Evolutionary conservation across 345 rosid genomes (phyloP).

Genomic region (Lepidium didymum): DNA sequence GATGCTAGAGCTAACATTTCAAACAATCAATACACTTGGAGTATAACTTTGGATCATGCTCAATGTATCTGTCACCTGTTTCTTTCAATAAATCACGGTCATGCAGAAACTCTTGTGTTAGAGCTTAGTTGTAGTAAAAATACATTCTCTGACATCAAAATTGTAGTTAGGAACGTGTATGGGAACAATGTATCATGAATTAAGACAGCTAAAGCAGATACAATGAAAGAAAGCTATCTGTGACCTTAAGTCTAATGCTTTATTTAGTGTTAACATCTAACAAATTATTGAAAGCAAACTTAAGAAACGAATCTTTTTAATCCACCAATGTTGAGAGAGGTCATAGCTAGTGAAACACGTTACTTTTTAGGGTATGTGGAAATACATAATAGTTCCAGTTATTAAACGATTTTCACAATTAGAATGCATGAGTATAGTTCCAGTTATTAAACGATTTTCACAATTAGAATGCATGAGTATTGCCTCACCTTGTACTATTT

Average conservation of each 20-base stretch:
- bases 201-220: background rate
- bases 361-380: too few species aligned
- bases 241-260: background rate
- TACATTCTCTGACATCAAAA: constrained; percentile 35
- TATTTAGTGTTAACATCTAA: background rate
- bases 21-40: constrained; percentile 33
- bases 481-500: too few species aligned
- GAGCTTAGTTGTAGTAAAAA: constrained; percentile 40
- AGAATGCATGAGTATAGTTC: too few species aligned
- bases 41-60: constrained; percentile 26
- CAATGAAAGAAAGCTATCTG: background rate
- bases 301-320: too few species aligned
- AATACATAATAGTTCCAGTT: too few species aligned
- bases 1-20: constrained; percentile 34
- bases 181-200: background rate
- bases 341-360: too few species aligned
- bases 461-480: too few species aligned
- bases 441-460: too few species aligned
- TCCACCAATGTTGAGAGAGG: too few species aligned
- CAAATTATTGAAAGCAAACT: background rate
- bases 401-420: too few species aligned
- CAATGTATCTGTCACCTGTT: constrained; percentile 30
- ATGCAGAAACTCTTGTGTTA: constrained; percentile 30
- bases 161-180: constrained; percentile 4
- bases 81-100: constrained; percentile 34